These are phyloP conservation scores for Pseudogymnoascus sp. DNA, from an alignment of 2,329 filamentous ascomycete species.

Conservation along the genomic window DNA sequence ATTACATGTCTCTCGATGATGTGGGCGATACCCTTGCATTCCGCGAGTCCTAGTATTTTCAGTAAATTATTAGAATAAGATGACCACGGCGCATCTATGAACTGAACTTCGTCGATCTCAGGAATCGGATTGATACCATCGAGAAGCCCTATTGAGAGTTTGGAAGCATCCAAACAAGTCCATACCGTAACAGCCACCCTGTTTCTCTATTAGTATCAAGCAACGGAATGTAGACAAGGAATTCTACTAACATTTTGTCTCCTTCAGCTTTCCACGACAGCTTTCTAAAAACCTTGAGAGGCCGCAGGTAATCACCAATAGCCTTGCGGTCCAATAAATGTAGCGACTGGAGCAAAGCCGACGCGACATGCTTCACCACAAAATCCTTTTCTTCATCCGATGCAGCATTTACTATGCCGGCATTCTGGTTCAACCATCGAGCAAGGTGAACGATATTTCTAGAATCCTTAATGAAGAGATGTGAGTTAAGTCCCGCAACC, in stretches of 20 bases:
- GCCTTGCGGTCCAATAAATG: not conserved
- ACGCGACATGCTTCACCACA: not conserved
- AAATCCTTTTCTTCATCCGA: not conserved
- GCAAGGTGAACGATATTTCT: constrained; percentile 14
- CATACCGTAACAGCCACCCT: constrained; percentile 16
- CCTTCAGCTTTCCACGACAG: not conserved
- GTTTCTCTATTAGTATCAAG: not conserved
- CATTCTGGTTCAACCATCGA: constrained; percentile 16
- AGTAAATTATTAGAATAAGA: constrained; percentile 14
- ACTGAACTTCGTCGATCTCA: constrained; percentile 18
- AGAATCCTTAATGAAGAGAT: constrained; percentile 15
- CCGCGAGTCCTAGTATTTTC: constrained; percentile 13
- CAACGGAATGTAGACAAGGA: not conserved
- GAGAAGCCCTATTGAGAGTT: constrained; percentile 17
- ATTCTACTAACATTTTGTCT: not conserved
- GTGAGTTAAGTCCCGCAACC: not conserved
- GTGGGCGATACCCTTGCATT: constrained; percentile 12
- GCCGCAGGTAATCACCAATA: not conserved
- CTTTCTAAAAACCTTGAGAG: not conserved
- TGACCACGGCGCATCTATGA: constrained; percentile 16
- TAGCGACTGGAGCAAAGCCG: not conserved
- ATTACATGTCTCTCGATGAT: constrained; percentile 21
- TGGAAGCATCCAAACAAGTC: constrained; percentile 16
- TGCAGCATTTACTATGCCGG: not conserved
- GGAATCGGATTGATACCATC: constrained; percentile 18